A percentile compares a stretch with the other conserved stretches of the same genome.
These are phyloP conservation scores for Chalciporus piperatus DNA, from an alignment of 768 basidiomycete genomes.

Conservation along the genomic window DNA sequence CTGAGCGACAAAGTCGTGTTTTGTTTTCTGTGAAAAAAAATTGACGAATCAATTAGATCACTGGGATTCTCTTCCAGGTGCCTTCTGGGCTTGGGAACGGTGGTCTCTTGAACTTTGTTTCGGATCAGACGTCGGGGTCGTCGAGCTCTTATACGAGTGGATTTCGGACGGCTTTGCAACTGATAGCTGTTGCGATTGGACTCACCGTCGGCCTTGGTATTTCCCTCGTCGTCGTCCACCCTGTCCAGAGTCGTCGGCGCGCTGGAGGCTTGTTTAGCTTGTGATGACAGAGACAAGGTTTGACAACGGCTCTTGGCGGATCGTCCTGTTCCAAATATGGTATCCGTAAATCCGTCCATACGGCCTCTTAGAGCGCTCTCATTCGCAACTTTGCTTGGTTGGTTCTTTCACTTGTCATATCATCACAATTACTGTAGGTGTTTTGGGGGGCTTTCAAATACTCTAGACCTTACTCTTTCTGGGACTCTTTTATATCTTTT, in stretches of 20 bases:
- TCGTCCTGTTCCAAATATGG: too few species aligned
- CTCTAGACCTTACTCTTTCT: too few species aligned
- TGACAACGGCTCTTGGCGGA: too few species aligned
- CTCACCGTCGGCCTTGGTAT: conserved; percentile 79
- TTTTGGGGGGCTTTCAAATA: too few species aligned
- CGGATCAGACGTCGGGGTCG: conserved; percentile 50
- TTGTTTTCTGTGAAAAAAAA: not conserved
- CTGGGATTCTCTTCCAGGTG: conserved; percentile 81
- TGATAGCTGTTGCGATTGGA: conserved; percentile 75
- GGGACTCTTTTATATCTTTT: too few species aligned
- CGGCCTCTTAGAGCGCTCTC: too few species aligned
- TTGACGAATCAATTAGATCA: conserved; percentile 40
- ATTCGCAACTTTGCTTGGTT: too few species aligned
- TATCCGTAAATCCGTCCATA: too few species aligned
- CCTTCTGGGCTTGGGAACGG: conserved; percentile 80
- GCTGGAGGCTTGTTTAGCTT: conserved; percentile 65
- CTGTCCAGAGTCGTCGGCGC: conserved; percentile 54
- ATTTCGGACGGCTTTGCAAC: conserved; percentile 72
- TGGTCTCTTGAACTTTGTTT: conserved; percentile 71
- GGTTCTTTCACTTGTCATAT: too few species aligned
- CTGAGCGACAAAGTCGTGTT: not conserved
- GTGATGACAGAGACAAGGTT: conserved; percentile 20
- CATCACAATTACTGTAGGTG: too few species aligned
- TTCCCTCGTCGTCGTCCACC: conserved; percentile 63
- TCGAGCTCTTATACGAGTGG: conserved; percentile 60